Evolutionary conservation across 495 filamentous ascomycete species (phyloP), one percentile per base, ranked within the genome.

Genomic region (Hypoxylon lenormandii): DNA sequence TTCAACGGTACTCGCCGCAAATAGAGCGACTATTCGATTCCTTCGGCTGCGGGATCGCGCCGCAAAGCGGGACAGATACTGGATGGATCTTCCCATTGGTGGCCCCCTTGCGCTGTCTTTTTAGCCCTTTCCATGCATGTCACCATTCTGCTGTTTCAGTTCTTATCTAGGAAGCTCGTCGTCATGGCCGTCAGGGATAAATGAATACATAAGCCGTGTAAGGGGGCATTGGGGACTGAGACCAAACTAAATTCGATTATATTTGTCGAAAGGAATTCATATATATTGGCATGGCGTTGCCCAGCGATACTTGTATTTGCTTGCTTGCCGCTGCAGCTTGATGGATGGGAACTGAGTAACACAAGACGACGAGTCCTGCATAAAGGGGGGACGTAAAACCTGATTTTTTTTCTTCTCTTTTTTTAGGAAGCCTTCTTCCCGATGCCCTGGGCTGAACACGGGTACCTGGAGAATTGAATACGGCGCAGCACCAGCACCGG

Each of bases 91-190:
- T 33, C 30, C 6, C 10, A 33, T 33, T 33, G 30, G 30, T 33
- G 37, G 6, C 21, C 21, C 38, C 38, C 38, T 3, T 19, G 26
- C 2, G 1, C 53, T 1, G 4, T 7, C 30, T 33, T 47, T 47
- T 47, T 49, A 3, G 30, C 49, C 48, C 28, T 28, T 28, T 40
- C 26, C 38, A 36, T 22, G 22, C 19, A 13, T n/a, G n/a, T 38
- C 26, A 22, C 19, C 51, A 33, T 30, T 3, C 18, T 45, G 22
- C 21, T 1, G 64, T 69, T 62, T 62, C 65, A 62, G 26, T 46
- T 42, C 55, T 47, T 47, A n/a, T 58, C 45, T 58, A 51, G 58
- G 46, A 61, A 57, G 52, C 51, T 62, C 33, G 13, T 19, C 13
- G 13, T 18, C 18, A 56, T 21, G 45, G 13, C 36, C 18, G 64